These are phyloP conservation scores for Globisporangium barbulae DNA, from an alignment of 352 stramenopile genomes.

Conservation along the genomic window DNA sequence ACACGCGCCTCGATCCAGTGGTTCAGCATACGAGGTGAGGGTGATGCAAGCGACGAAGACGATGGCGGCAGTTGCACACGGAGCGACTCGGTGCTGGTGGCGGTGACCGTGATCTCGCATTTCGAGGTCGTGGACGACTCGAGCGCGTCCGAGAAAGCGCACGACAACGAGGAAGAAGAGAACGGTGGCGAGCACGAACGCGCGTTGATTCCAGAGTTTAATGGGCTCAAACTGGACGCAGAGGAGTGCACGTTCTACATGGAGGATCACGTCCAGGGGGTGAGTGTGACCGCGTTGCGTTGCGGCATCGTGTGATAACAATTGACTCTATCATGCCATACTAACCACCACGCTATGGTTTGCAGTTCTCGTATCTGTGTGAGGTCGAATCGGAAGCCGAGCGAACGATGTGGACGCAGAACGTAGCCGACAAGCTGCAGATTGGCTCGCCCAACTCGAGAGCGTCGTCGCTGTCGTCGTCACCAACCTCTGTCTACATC, in stretches of 20 bases:
- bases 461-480: not conserved
- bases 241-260: constrained; percentile 47
- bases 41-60: constrained; percentile 25
- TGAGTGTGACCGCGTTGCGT: not conserved
- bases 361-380: constrained; percentile 19
- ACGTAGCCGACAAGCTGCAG: not conserved
- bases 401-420: constrained; percentile 10
- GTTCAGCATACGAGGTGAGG: constrained; percentile 34
- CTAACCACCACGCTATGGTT: not conserved
- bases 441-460: not conserved
- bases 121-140: constrained; percentile 40
- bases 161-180: constrained; percentile 16
- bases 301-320: not conserved
- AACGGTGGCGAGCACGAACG: not conserved
- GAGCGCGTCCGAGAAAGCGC: constrained; percentile 10
- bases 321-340: not conserved
- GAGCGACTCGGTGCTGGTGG: constrained; percentile 26
- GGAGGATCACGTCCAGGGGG: constrained; percentile 29
- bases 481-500: not conserved
- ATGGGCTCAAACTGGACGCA: constrained; percentile 24
- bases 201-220: constrained; percentile 17
- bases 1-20: constrained; percentile 27
- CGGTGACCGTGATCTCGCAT: constrained; percentile 31
- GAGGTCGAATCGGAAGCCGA: constrained; percentile 20
- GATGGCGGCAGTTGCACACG: constrained; percentile 9